Evolutionary conservation across 768 basidiomycete species (phyloP).

Genomic region (Cystofilobasidium bisporidii): DNA sequence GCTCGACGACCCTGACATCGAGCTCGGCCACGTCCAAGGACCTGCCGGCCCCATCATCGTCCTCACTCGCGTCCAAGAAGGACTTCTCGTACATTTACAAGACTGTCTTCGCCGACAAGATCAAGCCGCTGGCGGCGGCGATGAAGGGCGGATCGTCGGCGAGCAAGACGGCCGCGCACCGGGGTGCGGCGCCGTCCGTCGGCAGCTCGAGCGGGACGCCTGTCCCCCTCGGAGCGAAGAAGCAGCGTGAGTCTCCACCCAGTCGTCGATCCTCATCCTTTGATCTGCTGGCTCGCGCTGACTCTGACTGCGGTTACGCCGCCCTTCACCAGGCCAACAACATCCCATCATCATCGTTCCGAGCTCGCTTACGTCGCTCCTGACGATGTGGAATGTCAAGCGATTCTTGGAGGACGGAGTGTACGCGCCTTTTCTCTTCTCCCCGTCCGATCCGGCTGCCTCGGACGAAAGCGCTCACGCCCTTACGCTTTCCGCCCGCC

Average conservation of each 20-base stretch:
- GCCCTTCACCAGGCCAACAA: conserved; percentile 52
- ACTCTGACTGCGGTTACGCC: not conserved
- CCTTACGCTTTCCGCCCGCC: not conserved
- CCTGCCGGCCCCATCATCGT: not conserved
- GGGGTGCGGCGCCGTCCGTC: no score
- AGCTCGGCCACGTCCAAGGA: conserved; percentile 12
- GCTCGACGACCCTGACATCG: conserved; percentile 24
- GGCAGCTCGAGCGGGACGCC: not conserved
- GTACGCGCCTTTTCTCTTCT: conserved; percentile 43
- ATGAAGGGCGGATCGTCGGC: not conserved
- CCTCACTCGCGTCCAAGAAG: conserved; percentile 11
- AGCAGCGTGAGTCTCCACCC: conserved; percentile 13
- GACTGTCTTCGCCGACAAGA: conserved; percentile 23
- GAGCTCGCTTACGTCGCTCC: conserved; percentile 83
- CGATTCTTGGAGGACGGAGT: conserved; percentile 80
- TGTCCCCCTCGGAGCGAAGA: conserved; percentile 9
- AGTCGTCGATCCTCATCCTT: no score
- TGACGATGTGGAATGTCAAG: conserved; percentile 97
- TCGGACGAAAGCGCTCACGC: not conserved
- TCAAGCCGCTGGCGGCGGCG: conserved; percentile 13
- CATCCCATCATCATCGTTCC: conserved; percentile 95
- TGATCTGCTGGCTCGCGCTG: not conserved
- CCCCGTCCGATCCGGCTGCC: no score
- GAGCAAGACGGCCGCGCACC: not conserved
- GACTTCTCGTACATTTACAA: conserved; percentile 27